Base-by-base conservation (phyloP, 1,284 basidiomycete species). In the Marasmius oreades region DNA sequence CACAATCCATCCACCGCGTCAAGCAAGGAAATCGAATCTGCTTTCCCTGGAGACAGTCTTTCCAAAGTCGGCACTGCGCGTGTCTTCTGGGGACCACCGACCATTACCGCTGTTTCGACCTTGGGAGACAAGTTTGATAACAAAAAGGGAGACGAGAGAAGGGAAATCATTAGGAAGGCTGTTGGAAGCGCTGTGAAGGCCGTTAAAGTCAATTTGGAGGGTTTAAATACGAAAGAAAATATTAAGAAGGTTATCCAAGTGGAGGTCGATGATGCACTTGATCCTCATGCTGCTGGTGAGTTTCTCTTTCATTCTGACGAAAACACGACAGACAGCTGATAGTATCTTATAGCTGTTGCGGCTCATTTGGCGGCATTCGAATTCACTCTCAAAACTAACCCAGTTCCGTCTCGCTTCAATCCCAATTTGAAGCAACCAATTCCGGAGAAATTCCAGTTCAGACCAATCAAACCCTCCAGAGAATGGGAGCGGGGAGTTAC, bases 281-380 rank as follows among this genome's bases (percentile, higher is more conserved):
- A 92, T 67, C 77, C 87, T 12, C 90, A 93, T 62, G 87, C 89
- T 59, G 84, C 88, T 57, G 86, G 88, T 88, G 60, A 53, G 73
- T 31, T 31, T 61, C 23, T 16, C 12, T 48, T 39, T 58, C 54
- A 46, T 46, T 46, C 11, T 55, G 23, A 10, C 3, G 31, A 42
- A 62, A 10, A 52, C 26, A 4, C 10, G 28, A 31, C 61, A 3
- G 46, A 50, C 23, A 37, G 44, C 10, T 31, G 28, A 10, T n/a
- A 31, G 10, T 10, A 31, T 31, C 39, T 8, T 33, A 43, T 60
- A 88, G 90, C 92, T 37, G 88, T 91, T 52, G 90, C 85, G 3
- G 84, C 90, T 1, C 77, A 90, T 64, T 76, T 93, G 59, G 87
- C 88, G 2, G 65, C 80, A 43, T 93, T 88, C 71, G 80, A 82